A percentile compares a stretch with the other conserved stretches of the same genome.
phyloP scores from a whole-genome alignment of 345 rosid genomes.

The Murraya paniculata region DNA sequence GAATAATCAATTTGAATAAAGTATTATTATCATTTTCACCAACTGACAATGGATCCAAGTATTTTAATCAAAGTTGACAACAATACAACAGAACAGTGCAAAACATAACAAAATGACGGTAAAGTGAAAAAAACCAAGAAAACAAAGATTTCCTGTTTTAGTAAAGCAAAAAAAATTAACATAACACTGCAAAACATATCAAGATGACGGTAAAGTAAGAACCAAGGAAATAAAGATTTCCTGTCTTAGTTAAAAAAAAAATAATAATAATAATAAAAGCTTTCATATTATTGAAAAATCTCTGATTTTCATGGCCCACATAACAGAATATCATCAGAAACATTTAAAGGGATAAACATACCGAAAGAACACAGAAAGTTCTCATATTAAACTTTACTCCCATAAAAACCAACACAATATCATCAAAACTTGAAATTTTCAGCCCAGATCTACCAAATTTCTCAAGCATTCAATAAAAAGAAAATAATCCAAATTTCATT shows the following conservation, averaged over 20 bases:
- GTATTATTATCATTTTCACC: background rate
- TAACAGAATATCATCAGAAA: background rate
- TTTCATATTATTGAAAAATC: background rate
- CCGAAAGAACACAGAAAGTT: background rate
- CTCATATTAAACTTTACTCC: background rate
- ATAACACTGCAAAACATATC: too few relatives aligned
- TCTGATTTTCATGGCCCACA: background rate
- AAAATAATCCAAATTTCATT: too few relatives aligned
- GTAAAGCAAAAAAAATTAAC: too few relatives aligned
- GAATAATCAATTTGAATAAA: background rate
- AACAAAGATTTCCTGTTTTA: too few relatives aligned
- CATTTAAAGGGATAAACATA: background rate
- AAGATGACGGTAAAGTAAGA: too few relatives aligned
- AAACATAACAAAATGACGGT: background rate
- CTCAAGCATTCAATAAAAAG: background rate
- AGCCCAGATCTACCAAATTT: too few relatives aligned
- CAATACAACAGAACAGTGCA: background rate
- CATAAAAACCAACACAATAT: background rate
- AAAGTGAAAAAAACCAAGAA: too few relatives aligned
- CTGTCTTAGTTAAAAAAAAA: too few relatives aligned
- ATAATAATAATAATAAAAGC: too few relatives aligned
- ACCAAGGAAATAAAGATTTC: too few relatives aligned
- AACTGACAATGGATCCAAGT: background rate
- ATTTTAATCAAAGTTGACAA: background rate
- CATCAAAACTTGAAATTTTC: background rate